phyloP scores from a whole-genome alignment of 768 basidiomycete genomes.

The Boletus fagicola region DNA sequence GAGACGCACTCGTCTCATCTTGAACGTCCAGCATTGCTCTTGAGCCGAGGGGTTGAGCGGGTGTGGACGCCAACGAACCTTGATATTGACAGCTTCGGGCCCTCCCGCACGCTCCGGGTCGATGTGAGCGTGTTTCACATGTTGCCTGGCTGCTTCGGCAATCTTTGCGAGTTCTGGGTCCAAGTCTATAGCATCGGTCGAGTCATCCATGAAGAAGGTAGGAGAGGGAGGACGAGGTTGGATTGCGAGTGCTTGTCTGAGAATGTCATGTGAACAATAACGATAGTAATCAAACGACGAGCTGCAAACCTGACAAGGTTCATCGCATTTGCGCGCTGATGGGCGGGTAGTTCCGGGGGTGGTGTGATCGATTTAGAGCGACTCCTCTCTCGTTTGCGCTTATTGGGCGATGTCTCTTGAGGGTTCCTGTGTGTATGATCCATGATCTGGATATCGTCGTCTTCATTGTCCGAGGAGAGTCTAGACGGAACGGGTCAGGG shows the following conservation, averaged over 20 bases:
- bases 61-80: slow-evolving; percentile 65
- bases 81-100: slow-evolving; percentile 44
- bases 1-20: slow-evolving; percentile 54
- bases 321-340: slow-evolving; percentile 55
- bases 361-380: slow-evolving; percentile 76
- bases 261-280: slow-evolving; percentile 3
- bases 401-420: slow-evolving; percentile 30
- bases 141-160: slow-evolving; percentile 39
- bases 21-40: slow-evolving; percentile 48
- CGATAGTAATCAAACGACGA: not conserved
- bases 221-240: slow-evolving; percentile 49
- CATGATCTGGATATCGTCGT: slow-evolving; percentile 43
- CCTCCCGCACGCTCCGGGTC: slow-evolving; percentile 32
- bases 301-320: slow-evolving; percentile 56
- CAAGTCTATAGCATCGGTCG: slow-evolving; percentile 47
- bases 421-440: slow-evolving; percentile 31
- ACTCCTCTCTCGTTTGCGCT: slow-evolving; percentile 50
- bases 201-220: slow-evolving; percentile 40
- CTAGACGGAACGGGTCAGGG: slow-evolving; percentile 23
- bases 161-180: slow-evolving; percentile 66
- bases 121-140: slow-evolving; percentile 25
- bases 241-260: slow-evolving; percentile 49
- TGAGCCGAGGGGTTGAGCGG: slow-evolving; percentile 46
- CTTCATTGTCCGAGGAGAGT: slow-evolving; percentile 44
- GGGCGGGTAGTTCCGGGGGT: slow-evolving; percentile 57